These are phyloP conservation scores for Asterochloris erici DNA, from an alignment of 139 green algal species.

Conservation along the genomic window DNA sequence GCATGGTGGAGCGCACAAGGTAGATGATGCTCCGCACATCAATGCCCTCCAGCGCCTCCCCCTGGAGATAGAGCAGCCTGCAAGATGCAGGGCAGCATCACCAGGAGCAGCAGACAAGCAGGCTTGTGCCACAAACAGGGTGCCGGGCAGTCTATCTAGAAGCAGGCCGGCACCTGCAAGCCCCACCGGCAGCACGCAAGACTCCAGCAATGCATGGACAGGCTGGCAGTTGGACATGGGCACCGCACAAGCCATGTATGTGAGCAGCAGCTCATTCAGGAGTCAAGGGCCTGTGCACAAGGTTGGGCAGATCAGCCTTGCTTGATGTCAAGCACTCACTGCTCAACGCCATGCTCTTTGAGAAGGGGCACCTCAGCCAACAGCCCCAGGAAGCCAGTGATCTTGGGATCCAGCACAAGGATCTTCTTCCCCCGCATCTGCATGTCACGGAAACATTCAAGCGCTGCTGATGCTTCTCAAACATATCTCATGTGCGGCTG, in stretches of 20 bases:
- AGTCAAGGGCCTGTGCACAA: neutral
- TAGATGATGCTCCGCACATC: conserved; percentile 48
- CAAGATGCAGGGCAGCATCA: neutral
- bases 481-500: neutral
- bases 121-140: neutral
- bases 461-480: neutral
- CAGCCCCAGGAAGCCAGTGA: conserved; percentile 71
- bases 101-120: neutral
- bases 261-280: too few species aligned
- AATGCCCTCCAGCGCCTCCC: conserved; percentile 32
- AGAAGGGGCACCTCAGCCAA: conserved; percentile 70
- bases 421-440: conserved; percentile 81
- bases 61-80: conserved; percentile 55
- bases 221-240: too few species aligned
- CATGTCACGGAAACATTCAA: neutral
- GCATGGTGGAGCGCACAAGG: conserved; percentile 48
- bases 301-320: neutral
- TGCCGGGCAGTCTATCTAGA: neutral
- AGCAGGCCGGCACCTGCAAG: too few species aligned
- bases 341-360: conserved; percentile 84
- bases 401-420: conserved; percentile 74
- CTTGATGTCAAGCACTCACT: conserved; percentile 32
- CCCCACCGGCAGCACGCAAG: too few species aligned
- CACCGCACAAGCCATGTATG: too few species aligned
- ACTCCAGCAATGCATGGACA: too few species aligned